Evolutionary conservation across 176 grass and related monocot species (phyloP).

Genomic region (Chrysopogon serrulatus): DNA sequence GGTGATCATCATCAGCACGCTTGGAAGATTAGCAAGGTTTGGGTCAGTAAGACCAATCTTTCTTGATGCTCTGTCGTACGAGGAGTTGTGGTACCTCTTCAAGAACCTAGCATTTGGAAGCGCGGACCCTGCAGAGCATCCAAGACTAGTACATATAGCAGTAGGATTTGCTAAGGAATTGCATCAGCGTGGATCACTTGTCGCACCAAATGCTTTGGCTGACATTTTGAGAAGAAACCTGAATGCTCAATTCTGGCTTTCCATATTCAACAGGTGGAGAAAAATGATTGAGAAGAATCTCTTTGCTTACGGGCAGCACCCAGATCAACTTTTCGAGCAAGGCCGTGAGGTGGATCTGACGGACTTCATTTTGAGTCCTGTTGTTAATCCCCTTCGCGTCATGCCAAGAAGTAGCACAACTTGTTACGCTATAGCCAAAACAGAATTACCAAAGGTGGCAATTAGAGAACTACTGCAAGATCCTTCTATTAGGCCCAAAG

Average conservation of each 20-base stretch:
- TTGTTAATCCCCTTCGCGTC: neutral
- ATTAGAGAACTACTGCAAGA: neutral
- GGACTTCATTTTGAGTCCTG: neutral
- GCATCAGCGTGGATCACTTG: neutral
- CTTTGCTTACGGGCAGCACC: neutral
- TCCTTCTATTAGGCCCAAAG: neutral
- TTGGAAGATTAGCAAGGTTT: neutral
- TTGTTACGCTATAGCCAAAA: neutral
- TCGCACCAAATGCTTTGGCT: neutral
- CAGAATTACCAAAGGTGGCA: neutral
- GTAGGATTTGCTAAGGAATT: neutral
- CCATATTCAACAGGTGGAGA: neutral
- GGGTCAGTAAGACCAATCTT: neutral
- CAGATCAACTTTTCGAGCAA: neutral
- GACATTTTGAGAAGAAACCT: neutral
- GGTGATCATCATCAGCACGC: neutral
- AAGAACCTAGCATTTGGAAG: neutral
- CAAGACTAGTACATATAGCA: neutral
- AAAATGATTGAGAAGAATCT: neutral
- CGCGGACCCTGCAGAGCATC: neutral
- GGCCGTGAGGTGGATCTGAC: neutral
- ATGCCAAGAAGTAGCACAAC: neutral
- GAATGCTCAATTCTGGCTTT: slow-evolving; percentile 5
- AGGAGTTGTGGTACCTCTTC: slow-evolving; percentile 11
- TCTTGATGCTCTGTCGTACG: neutral